Percentiles rank a stretch among this genome's conserved stretches.
phyloP scores from a whole-genome alignment of 2,329 filamentous ascomycete genomes.

The Teratosphaeria epicoccoides region DNA sequence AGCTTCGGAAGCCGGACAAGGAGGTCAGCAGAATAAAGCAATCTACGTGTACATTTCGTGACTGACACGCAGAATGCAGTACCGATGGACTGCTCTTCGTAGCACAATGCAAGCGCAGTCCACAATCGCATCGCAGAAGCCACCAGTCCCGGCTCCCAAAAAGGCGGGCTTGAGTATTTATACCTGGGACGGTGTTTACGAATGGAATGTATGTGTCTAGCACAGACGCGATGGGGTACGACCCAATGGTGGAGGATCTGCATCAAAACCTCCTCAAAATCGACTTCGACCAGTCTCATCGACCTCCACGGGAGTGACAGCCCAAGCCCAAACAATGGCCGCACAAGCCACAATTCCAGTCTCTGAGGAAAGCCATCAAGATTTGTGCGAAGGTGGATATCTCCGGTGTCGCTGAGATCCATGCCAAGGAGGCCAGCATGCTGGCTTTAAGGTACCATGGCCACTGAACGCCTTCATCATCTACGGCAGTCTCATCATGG shows the following conservation, averaged over 20 bases:
- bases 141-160: background rate
- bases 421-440: background rate
- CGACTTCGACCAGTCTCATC: background rate
- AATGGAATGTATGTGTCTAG: background rate
- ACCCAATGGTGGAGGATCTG: background rate
- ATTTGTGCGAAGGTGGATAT: background rate
- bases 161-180: background rate
- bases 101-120: background rate
- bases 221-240: background rate
- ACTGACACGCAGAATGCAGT: background rate
- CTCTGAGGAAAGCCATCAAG: background rate
- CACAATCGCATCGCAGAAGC: background rate
- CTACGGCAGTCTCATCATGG: background rate
- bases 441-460: background rate
- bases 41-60: background rate
- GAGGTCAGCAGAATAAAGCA: background rate
- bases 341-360: background rate
- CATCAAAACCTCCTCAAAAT: background rate
- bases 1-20: background rate
- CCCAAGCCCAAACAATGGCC: background rate
- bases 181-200: background rate
- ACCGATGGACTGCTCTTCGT: background rate
- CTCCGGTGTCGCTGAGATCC: background rate
- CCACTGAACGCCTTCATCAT: background rate
- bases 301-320: background rate